Evolutionary conservation across 805 yeast species (phyloP), one percentile per base, ranked within the genome.

Genomic region (Barnettozyma californica): DNA sequence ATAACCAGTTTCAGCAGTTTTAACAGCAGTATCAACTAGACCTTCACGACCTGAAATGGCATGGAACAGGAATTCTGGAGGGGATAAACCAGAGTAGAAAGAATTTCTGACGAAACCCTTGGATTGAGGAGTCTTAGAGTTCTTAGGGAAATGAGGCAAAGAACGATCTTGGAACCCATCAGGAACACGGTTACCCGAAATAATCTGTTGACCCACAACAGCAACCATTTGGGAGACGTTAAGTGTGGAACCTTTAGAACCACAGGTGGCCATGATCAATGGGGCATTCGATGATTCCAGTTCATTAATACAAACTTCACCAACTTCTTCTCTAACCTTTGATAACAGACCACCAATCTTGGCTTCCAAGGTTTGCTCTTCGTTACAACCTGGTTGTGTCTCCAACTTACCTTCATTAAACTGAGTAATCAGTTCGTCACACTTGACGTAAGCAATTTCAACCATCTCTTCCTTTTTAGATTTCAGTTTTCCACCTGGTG

Each of bases 211-310:
- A 47, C 99, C 99, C 26, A 94, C 99, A 65, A 92, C 97, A 0
- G 99, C 99, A 77, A 94, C 98, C 99, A 94, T 94, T 74, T 94
- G 99, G 13, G 99, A 94, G 27, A 94, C 99, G 68, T 94, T 94
- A 53, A 95, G 78, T 0, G 97, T 90, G 36, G 98, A 94, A 69
- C 99, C 99, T 68, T 94, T 94, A 38, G 98, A 92, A 59, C 99
- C 99, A 77, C 98, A 94, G 1, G 96, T 88, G 11, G 99, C 97
- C 99, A 94, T 94, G 64, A 94, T 92, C 62, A 94, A 77, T 37
- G 99, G 99, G 21, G 99, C 96, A 65, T 94, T 94, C 44, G 89
- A 78, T 45, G 84, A 80, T 56, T 87, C 97, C 50, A 94, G 74
- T 68, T 94, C 98, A 47, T 76, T 80, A 62, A 95, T 92, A 75